phyloP scores from a whole-genome alignment of 805 yeast genomes.

The Candida methanosorbosa region DNA sequence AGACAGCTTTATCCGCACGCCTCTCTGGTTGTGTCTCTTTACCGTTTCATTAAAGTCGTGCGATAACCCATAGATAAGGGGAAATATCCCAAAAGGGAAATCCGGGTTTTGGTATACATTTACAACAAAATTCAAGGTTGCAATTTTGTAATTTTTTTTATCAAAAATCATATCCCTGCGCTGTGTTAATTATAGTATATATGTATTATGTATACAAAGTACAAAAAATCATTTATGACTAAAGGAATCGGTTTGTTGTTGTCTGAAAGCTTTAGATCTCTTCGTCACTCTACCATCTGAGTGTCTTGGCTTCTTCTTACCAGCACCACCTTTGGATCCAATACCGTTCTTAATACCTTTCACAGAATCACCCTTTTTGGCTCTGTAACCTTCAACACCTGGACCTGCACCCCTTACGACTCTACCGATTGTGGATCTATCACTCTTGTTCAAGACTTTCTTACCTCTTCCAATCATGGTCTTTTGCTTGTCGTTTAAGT shows the following conservation, averaged over 20 bases:
- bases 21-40: too few relatives aligned
- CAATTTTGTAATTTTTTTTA: too few relatives aligned
- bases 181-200: too few relatives aligned
- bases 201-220: too few relatives aligned
- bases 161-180: too few relatives aligned
- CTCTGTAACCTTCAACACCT: constrained; percentile 75
- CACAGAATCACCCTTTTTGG: constrained; percentile 55
- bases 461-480: constrained; percentile 77
- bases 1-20: too few relatives aligned
- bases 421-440: constrained; percentile 59
- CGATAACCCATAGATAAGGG: too few relatives aligned
- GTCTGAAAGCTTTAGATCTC: constrained; percentile 32
- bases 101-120: too few relatives aligned
- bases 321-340: constrained; percentile 25
- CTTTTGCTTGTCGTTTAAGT: constrained; percentile 57
- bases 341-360: constrained; percentile 54
- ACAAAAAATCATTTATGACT: neutral
- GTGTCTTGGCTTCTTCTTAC: constrained; percentile 48
- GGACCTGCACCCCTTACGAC: constrained; percentile 16
- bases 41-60: too few relatives aligned
- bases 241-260: too few relatives aligned
- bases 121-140: too few relatives aligned
- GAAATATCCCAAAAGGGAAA: too few relatives aligned
- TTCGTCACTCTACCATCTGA: constrained; percentile 42
- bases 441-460: constrained; percentile 70